These are phyloP conservation scores for Cryptosporidium meleagridis DNA, from an alignment of 169 alveolate genomes.

Conservation along the genomic window DNA sequence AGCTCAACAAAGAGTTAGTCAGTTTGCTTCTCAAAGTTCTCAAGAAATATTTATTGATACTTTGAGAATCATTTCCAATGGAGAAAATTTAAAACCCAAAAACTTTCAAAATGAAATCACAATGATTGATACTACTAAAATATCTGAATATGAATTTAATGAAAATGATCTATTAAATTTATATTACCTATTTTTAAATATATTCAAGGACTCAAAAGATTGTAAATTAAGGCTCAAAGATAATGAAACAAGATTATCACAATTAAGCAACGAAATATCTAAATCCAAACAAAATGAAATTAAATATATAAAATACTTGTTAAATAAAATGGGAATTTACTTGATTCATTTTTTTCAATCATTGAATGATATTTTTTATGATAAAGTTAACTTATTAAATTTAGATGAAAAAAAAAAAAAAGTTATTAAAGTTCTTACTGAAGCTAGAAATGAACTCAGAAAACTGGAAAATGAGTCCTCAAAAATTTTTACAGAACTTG, in stretches of 20 bases:
- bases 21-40: slow-evolving; percentile 60
- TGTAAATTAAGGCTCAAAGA: slow-evolving; percentile 6
- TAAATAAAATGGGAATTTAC: slow-evolving; percentile 31
- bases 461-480: not conserved
- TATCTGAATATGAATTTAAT: not conserved
- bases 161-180: not conserved
- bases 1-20: slow-evolving; percentile 72
- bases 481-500: not conserved
- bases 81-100: not conserved
- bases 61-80: slow-evolving; percentile 32
- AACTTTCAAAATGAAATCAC: not conserved
- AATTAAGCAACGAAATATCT: slow-evolving; percentile 45
- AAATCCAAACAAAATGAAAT: slow-evolving; percentile 56
- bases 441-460: slow-evolving; percentile 1
- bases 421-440: not conserved
- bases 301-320: slow-evolving; percentile 41
- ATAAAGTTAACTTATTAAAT: not conserved
- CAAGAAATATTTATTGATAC: slow-evolving; percentile 54
- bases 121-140: not conserved
- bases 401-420: not conserved
- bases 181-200: slow-evolving; percentile 42
- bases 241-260: slow-evolving; percentile 23
- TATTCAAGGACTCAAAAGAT: slow-evolving; percentile 40
- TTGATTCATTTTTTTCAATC: slow-evolving; percentile 40
- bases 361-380: slow-evolving; percentile 6